Evolutionary conservation across 108 stramenopile genomes (phyloP), one percentile per base, ranked within the genome.

Genomic region (Chaetoceros tenuissimus): DNA sequence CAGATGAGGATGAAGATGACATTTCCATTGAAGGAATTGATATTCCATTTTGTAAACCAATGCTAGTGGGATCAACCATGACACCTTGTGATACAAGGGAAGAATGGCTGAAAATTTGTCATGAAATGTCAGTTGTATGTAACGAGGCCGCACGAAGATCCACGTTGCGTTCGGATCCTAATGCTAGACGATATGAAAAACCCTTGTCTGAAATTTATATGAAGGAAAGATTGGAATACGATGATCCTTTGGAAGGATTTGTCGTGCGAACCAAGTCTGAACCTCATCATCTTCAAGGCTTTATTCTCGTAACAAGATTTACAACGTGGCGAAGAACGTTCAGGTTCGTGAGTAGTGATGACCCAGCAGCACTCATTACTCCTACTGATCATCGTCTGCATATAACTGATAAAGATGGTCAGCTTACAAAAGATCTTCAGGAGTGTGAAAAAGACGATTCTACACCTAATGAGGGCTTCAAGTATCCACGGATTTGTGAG

Each of bases 161-260:
- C 28, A 62, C 61, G 23, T 44, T 28, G 34, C 34, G 34, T 5
- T 40, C 34, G 8, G 13, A 40, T 40, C 34, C 34, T 40, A 40
- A 13, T 40, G 34, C 34, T 40, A 13, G 13, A 40, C 34, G 34
- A 13, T 40, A 40, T 40, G 34, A 40, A 40, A 81, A 81, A 53
- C 77, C 80, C 3, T 60, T 81, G n/a, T 63, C 65, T 49, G 62
- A 78, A 22, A 76, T 75, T 45, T 81, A 81, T 60, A 78, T 81
- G 23, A 68, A 71, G 30, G 80, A 81, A 48, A 60, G 80, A 1
- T 63, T 81, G 28, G 80, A 81, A 46, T 68, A 72, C 2, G 80
- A 81, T 53, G 80, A 81, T 51, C 80, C 80, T 1, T 27, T 81
- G 5, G 68, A 51, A 60, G 77, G 77, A 16, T 69, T 69, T 49